Evolutionary conservation across 257 asterid genomes (phyloP).

Genomic region (Solanum appendiculatum): DNA sequence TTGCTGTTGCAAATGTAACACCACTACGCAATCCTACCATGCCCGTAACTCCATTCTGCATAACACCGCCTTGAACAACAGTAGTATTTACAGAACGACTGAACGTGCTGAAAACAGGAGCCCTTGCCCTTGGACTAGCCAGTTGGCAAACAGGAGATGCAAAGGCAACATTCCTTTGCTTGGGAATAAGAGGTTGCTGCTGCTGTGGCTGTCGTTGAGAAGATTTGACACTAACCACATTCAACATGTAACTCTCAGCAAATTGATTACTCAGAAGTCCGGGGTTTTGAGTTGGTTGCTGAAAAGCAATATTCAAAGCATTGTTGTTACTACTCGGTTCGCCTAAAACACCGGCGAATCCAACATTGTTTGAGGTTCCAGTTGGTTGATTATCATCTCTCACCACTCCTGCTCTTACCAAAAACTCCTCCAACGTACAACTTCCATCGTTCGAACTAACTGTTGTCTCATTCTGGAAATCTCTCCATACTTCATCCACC

Average conservation of each 20-base stretch:
- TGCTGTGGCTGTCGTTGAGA: slow-evolving; percentile 18
- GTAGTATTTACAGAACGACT: slow-evolving; percentile 25
- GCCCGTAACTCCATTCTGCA: slow-evolving; percentile 30
- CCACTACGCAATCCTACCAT: slow-evolving; percentile 44
- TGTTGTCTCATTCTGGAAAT: slow-evolving; percentile 44
- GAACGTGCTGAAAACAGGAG: slow-evolving; percentile 21
- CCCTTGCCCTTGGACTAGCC: slow-evolving; percentile 29
- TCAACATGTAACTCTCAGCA: slow-evolving; percentile 20
- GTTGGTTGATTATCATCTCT: slow-evolving; percentile 53
- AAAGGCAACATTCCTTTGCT: slow-evolving; percentile 49
- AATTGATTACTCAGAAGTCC: slow-evolving; percentile 35
- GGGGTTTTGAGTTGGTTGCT: slow-evolving; percentile 27
- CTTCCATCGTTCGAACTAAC: no score
- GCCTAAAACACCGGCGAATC: slow-evolving; percentile 27
- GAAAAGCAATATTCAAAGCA: slow-evolving; percentile 35
- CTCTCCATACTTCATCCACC: slow-evolving; percentile 84
- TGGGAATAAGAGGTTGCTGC: slow-evolving; percentile 51
- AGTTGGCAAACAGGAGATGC: slow-evolving; percentile 39
- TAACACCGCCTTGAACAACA: slow-evolving; percentile 21
- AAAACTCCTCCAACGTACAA: slow-evolving; percentile 79
- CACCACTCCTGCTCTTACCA: slow-evolving; percentile 69
- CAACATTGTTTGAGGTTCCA: slow-evolving; percentile 17
- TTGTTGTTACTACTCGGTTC: slow-evolving; percentile 11
- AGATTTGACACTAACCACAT: slow-evolving; percentile 22
- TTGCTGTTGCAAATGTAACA: slow-evolving; percentile 19